Evolutionary conservation across 2,329 filamentous ascomycete species (phyloP), one percentile per base, ranked within the genome.

Genomic region (Neoascochyta sp.): DNA sequence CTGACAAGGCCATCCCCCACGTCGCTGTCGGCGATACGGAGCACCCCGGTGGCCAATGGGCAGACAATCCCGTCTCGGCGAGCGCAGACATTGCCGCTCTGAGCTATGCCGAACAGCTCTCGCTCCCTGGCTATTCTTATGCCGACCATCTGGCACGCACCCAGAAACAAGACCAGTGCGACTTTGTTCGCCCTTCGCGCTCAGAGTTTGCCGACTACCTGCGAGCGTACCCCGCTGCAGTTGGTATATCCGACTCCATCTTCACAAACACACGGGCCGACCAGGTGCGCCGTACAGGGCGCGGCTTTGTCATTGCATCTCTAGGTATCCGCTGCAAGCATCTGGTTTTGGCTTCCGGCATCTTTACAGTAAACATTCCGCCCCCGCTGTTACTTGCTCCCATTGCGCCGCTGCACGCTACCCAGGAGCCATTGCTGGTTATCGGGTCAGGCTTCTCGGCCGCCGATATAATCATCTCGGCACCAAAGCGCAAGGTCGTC

Each of bases 361-460:
- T 75, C 27, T 80, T 80, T 47, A 70, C 74, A 4, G 64, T 73
- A 33, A 59, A 70, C 13, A 69, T 78, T 18, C 66, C 69, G 8
- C 72, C 75, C 2, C 68, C 69, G 7, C 63, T 67, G 2, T 47
- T 72, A 7, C 62, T 78, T 3, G 52, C 63, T 10, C 71, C 74
- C 2, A 44, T 79, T 6, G 42, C 67, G 26, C 36, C 43, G 22
- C 54, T 44, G 31, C 43, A 34, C 34, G 37, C 32, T 11, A 10
- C 27, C 2, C 30, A 55, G 2, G 43, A 54, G 3, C 71, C 75
- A 1, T 48, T 78, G 2, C 64, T 80, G 4, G 70, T 80, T 5
- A 65, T 80, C 27, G 76, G 76, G 5, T 79, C 76, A 7, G 76
- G 76, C 1, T 80, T 80, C 53, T 76, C 75, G 3, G 76, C 76